These are phyloP conservation scores for Mesembryanthemum crystallinum DNA, from an alignment of 148 eudicot genomes.

Conservation along the genomic window DNA sequence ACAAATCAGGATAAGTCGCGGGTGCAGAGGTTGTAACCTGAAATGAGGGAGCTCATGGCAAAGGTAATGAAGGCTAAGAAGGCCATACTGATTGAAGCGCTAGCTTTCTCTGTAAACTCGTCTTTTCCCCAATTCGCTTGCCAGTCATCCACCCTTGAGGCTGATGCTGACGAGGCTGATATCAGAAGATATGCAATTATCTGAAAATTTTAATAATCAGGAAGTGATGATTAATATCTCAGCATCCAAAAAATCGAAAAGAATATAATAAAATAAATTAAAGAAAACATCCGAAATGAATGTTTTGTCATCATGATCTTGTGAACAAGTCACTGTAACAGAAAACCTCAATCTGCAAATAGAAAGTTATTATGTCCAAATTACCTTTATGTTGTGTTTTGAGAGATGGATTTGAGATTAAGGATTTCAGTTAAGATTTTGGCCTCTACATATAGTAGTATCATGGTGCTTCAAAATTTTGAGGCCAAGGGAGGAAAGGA, in stretches of 20 bases:
- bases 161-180: slow-evolving; percentile 89
- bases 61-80: slow-evolving; percentile 75
- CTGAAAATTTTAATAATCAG: slow-evolving; percentile 36
- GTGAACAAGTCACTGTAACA: neutral
- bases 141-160: slow-evolving; percentile 84
- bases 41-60: slow-evolving; percentile 79
- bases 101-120: slow-evolving; percentile 70
- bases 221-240: neutral
- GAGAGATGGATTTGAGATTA: no score
- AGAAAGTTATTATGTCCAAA: neutral
- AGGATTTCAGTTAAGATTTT: neutral
- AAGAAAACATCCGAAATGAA: neutral
- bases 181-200: slow-evolving; percentile 80
- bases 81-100: slow-evolving; percentile 75
- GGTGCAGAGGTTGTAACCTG: slow-evolving; percentile 77
- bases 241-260: neutral
- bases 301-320: neutral
- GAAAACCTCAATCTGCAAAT: neutral
- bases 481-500: no score
- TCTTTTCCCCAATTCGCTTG: slow-evolving; percentile 88
- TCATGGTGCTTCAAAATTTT: no score
- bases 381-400: neutral
- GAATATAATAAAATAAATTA: no score
- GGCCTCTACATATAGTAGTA: no score
- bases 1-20: slow-evolving; percentile 42